Evolutionary conservation across 306 rosid genomes (phyloP), one percentile per base, ranked within the genome.

Genomic region (barrel medic (Medicago truncatula)): DNA sequence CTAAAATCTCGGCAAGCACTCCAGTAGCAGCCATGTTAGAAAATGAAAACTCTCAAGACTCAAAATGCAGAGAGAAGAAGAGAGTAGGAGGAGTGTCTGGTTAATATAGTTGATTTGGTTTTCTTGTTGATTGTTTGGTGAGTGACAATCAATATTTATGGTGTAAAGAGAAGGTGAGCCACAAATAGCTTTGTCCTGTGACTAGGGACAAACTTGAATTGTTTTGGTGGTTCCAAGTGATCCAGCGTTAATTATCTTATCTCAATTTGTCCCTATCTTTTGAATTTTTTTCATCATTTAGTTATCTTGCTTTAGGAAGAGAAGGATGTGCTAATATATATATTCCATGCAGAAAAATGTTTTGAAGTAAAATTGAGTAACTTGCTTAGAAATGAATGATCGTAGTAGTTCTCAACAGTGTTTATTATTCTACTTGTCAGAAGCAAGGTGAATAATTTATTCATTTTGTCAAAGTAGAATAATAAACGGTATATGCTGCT

Each of bases 1-100:
- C 96, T 53, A 90, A 39, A 65, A 87, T 86, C 82, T 94, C 98
- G 84, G 87, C 87, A 78, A 88, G 92, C 16, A 87, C 62, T 62
- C 93, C 97, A 85, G 39, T 87, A 58, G 88, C 96, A 61, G 91
- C 96, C 96, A 93, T 90, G 83, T 44, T 56, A 66, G 14, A 34
- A 70, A 71, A 52, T 38, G 69, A 59, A 60, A 74, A 53, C 12
- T 15, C 10, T 10, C 9, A 12, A 63, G 20, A 50, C 67, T 50
- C 56, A 53, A 61, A 76, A 63, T 44, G 78, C 46, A 50, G 60
- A 71, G 78, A 44, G n/a, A 78, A 16, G 58, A 18, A 67, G 18
- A 76, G 58, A 77, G 38, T 73, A 79, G 84, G 84, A 79, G 78
- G 59, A 82, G 59, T 76, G 76, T 66, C 66, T 76, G 86, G 80